Base-by-base conservation (phyloP, 495 filamentous ascomycete species). In the Neurospora sp. region DNA sequence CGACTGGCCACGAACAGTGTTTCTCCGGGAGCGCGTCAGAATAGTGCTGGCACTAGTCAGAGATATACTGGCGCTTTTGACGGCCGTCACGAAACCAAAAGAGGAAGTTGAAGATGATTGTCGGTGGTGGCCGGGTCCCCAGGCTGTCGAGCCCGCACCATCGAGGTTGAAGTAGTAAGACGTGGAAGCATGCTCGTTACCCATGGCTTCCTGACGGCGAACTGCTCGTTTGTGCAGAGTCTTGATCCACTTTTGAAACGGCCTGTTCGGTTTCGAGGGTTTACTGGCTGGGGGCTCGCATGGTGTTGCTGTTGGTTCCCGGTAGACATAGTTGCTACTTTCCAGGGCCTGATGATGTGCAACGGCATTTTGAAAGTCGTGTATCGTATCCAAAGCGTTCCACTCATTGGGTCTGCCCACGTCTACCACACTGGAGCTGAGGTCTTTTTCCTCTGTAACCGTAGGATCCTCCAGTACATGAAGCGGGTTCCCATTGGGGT, bases 21-120 rank as follows among this genome's bases (percentile, higher is more conserved):
- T 79, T 80, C 76, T 84, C 70, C 84, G 85, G 42, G 91, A 92
- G 53, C 87, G 85, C 35, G 85, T 86, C 38, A 89, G 82, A 37
- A 91, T 82, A 18, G 53, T 65, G 76, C 91, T 94, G 69, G 87
- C 85, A 69, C 90, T 93, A 14, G 89, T 86, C 48, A 92, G 82
- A 70, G 91, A 96, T 38, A 92, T 83, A 61, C 89, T 92, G 44
- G 91, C 89, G 27, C 93, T 94, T 77, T 91, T 94, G 71, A 95
- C 87, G 12, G 88, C 90, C 18, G 89, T 88, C 31, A 97, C 87
- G 71, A 93, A 91, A 9, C 83, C 89, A 73, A 91, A 88, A 8
- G 94, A 96, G 27, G 92, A 92, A 39, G 85, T 86, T 3, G 87
- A 87, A 2, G 92, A 94, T 2, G 86, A 87, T 22, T 88, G 88